phyloP scores from a whole-genome alignment of 768 basidiomycete species.

The Macrocybe gigantea region DNA sequence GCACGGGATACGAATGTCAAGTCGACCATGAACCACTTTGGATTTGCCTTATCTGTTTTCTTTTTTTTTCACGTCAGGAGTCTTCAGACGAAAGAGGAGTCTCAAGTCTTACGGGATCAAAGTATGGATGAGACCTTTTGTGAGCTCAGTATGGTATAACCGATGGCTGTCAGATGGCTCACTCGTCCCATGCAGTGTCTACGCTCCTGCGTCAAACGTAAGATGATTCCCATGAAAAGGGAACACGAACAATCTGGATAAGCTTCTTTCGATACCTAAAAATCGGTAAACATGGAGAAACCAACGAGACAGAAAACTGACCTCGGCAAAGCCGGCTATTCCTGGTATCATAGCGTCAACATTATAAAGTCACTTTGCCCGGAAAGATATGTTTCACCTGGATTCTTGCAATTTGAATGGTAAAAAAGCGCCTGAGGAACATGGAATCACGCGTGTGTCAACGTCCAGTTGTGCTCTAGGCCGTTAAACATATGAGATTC shows the following conservation, averaged over 20 bases:
- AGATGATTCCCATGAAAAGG: constrained; percentile 1
- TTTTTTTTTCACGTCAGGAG: background rate
- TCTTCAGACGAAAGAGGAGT: background rate
- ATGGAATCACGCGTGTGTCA: no score
- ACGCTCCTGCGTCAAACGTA: constrained; percentile 2
- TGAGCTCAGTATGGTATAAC: constrained; percentile 6
- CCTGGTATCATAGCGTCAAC: constrained; percentile 30
- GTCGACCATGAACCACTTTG: constrained; percentile 94
- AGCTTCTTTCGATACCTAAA: constrained; percentile 74
- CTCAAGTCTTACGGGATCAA: constrained; percentile 49
- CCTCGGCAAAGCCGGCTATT: constrained; percentile 79
- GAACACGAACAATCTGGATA: constrained; percentile 79
- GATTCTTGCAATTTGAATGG: constrained; percentile 81
- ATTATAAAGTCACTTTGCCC: constrained; percentile 1
- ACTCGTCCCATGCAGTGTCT: constrained; percentile 94
- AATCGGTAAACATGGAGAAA: background rate
- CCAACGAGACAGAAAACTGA: constrained; percentile 18
- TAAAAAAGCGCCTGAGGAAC: constrained; percentile 68
- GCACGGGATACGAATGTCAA: constrained; percentile 62
- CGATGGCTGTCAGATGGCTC: constrained; percentile 18
- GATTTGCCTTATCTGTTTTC: constrained; percentile 74
- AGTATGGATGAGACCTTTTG: constrained; percentile 68
- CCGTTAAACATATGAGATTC: constrained; percentile 7
- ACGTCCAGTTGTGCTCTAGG: background rate
- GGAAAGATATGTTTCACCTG: constrained; percentile 39